Conservation (phyloP, 495 filamentous ascomycete genomes). For the Tuber microsphaerosporum region DNA sequence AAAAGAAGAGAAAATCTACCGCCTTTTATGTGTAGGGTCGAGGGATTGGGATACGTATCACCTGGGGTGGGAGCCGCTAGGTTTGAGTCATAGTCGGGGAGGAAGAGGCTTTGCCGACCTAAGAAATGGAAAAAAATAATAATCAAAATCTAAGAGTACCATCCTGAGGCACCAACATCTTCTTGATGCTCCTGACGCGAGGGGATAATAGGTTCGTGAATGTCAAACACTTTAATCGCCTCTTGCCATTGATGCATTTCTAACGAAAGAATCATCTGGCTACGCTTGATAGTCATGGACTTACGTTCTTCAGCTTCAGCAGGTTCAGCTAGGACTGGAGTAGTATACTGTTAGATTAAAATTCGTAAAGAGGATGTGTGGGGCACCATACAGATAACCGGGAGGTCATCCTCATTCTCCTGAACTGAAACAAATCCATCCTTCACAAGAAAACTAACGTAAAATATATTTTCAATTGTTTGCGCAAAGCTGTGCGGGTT, state of each 20-base stretch:
- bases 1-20: neutral
- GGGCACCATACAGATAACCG: slow-evolving; percentile 45
- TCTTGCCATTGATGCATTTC: slow-evolving; percentile 57
- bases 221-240: slow-evolving; percentile 63
- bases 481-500: slow-evolving; percentile 89
- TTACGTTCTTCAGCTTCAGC: slow-evolving; percentile 28
- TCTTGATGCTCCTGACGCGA: slow-evolving; percentile 51
- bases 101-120: neutral
- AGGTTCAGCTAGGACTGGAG: slow-evolving; percentile 21
- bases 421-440: slow-evolving; percentile 60
- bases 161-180: slow-evolving; percentile 32
- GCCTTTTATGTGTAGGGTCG: neutral
- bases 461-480: slow-evolving; percentile 95
- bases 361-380: neutral
- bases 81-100: neutral
- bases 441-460: slow-evolving; percentile 84
- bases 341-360: neutral
- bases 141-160: slow-evolving; percentile 31
- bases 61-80: neutral
- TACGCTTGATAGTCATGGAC: slow-evolving; percentile 10
- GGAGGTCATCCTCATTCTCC: slow-evolving; percentile 46
- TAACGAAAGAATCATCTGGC: slow-evolving; percentile 37
- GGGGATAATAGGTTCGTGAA: slow-evolving; percentile 73
- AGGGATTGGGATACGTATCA: neutral
- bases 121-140: neutral